Evolutionary conservation across 2,329 filamentous ascomycete species (phyloP), one percentile per base, ranked within the genome.

Genomic region (Diplodia scrobiculata): DNA sequence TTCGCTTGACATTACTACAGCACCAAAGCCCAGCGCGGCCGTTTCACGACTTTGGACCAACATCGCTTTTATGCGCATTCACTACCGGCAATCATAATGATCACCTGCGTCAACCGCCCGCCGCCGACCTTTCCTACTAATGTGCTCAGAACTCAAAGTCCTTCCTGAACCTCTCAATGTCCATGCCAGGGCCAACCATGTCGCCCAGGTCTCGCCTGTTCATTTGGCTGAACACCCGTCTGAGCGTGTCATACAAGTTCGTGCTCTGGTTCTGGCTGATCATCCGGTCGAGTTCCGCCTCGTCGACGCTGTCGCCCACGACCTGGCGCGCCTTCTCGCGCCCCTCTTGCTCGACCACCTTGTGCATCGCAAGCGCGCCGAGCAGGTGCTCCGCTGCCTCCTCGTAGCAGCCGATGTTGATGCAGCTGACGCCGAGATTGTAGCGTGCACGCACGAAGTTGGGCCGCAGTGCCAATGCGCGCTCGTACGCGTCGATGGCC

Each of bases 401-500:
- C 17, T 91, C 89, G 76, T 92, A 93, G 79, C 94, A 97, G 65
- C 93, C 93, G 71, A 98, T 96, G 79, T 98, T 98, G 78, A 99
- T 98, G 78, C 95, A 98, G 67, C 88, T 91, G 10, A 98, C 95
- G 53, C 95, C 95, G 1, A 99, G 86, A 79, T 99, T 99, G 82
- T 99, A 99, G 52, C 95, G 86, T 2, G 95, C 95, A 67, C 95
- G 91, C 19, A 99, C 96, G 75, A 99, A 99, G 81, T 99, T 99
- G 65, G 94, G 91, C 66, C 93, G 90, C 68, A 97, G 86, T 51
- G 88, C 89, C 9, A 99, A 86, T 0, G 95, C 95, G 75, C 94
- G 92, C 73, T 96, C 92, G 79, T 99, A 99, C 0, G 95, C 95
- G 52, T 93, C 91, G 73, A 99, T 99, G 67, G 95, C 95, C 78